Base-by-base conservation (phyloP, 768 basidiomycete species). In the Tricholoma saponaceum region DNA sequence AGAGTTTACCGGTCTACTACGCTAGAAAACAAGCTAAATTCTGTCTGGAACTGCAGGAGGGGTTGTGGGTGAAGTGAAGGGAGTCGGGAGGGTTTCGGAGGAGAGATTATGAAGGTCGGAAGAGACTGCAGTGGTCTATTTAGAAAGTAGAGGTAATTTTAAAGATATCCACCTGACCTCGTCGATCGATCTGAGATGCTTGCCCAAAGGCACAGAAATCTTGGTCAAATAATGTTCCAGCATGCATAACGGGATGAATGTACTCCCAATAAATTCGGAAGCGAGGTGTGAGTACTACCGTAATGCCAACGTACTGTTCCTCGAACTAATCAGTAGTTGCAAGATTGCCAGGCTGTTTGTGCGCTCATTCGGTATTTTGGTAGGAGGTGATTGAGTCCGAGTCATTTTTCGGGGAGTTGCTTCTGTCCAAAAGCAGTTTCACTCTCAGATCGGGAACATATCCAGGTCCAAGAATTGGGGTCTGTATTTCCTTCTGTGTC, bases 171-270 rank as follows among this genome's bases (percentile, higher is more conserved):
- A 63, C 46, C 52, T 61, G 58, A 58, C 62, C 57, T 44, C 30
- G 61, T 56, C 60, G 62, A 66, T 66, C 61, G 63, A 66, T 66
- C 65, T 61, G 50, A 66, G 63, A 64, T 66, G 44, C 25, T 35
- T 4, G 12, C 58, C 51, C 44, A 59, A 62, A 59, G 53, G 54
- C 54, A 59, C 55, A 43, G 13, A 44, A 30, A 30, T 28, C 16
- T 8, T 23, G 22, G 14, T 49, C 47, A 49, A 50, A 49, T 46
- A 53, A 53, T 39, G 35, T 50, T 53, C 52, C 41, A 39, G 37
- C 12, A 33, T 18, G 22, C 51, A 20, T 52, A 52, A 25, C 25
- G 33, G 33, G 51, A 23, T 52, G 51, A 35, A 13, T 13, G 18
- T 35, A 41, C 51, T 25, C 51, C 51, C 51, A 18, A 20, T 41